A percentile compares a stretch with the other conserved stretches of the same genome.
phyloP scores from a whole-genome alignment of 1,284 basidiomycete species.

The Irpex sp. region DNA sequence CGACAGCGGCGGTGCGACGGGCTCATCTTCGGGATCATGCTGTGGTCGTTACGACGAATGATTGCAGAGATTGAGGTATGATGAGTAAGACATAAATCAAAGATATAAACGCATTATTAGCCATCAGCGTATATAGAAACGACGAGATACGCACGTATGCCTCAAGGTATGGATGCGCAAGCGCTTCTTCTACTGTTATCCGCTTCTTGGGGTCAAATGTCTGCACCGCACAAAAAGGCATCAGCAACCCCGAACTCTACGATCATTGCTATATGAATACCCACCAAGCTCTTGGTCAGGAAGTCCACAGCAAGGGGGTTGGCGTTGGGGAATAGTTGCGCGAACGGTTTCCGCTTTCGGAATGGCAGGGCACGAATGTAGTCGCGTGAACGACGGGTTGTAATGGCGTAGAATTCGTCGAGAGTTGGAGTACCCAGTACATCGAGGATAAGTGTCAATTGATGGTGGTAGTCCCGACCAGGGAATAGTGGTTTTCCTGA shows the following conservation, averaged over 20 bases:
- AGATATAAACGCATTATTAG: conserved; percentile 1
- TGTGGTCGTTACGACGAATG: conserved; percentile 22
- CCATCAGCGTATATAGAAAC: background rate
- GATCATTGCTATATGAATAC: conserved; percentile 26
- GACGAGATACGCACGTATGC: conserved; percentile 65
- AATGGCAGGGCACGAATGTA: conserved; percentile 90
- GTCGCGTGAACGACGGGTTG: conserved; percentile 80
- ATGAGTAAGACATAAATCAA: background rate
- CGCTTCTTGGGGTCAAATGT: conserved; percentile 94
- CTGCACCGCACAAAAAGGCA: conserved; percentile 28
- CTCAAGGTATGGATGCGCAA: conserved; percentile 88
- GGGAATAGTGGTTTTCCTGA: conserved; percentile 94
- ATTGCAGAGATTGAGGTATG: background rate
- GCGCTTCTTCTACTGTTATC: conserved; percentile 87
- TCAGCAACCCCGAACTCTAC: conserved; percentile 6
- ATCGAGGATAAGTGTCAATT: conserved; percentile 87
- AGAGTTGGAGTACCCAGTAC: conserved; percentile 91
- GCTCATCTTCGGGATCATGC: conserved; percentile 93
- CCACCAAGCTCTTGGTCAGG: conserved; percentile 82
- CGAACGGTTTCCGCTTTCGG: conserved; percentile 79
- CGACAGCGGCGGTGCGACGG: conserved; percentile 85
- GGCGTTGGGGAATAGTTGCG: conserved; percentile 83
- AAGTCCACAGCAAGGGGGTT: conserved; percentile 87
- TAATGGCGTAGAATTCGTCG: conserved; percentile 91
- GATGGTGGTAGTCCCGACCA: conserved; percentile 95